phyloP scores from a whole-genome alignment of 2,329 filamentous ascomycete species.

The Fusarium equiseti region DNA sequence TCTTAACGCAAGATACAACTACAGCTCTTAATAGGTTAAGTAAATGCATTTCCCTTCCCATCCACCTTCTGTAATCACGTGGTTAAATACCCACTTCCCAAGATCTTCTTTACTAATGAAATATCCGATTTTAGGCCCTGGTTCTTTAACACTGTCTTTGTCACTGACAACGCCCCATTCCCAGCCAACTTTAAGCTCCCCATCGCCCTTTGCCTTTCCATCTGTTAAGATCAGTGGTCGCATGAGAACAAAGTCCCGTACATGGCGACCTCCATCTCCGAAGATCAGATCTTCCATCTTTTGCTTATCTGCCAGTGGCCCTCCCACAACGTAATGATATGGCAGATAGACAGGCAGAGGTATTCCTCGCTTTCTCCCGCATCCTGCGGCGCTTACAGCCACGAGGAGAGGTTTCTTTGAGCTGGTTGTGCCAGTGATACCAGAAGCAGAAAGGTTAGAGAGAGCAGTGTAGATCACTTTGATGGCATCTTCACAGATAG shows the following conservation, averaged over 20 bases:
- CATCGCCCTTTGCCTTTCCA: neutral
- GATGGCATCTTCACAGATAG: neutral
- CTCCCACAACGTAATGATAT: neutral
- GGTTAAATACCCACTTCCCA: neutral
- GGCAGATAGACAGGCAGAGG: neutral
- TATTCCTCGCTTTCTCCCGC: neutral
- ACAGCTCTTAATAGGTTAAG: neutral
- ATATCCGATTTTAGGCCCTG: neutral
- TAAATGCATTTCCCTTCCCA: conserved; percentile 7
- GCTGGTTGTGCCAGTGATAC: neutral
- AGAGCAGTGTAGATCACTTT: neutral
- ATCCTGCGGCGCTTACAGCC: neutral
- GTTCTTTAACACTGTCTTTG: neutral
- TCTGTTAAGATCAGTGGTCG: neutral
- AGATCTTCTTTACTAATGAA: neutral
- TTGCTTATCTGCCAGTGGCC: neutral
- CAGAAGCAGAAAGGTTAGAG: neutral
- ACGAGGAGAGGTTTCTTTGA: neutral
- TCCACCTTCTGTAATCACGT: neutral
- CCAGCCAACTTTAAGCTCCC: neutral
- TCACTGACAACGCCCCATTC: neutral
- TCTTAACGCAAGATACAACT: too few species aligned
- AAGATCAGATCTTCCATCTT: neutral
- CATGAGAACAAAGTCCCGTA: neutral
- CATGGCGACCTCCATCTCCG: neutral